These are phyloP conservation scores for Ceriops zippeliana DNA, from an alignment of 345 rosid species.

Conservation along the genomic window DNA sequence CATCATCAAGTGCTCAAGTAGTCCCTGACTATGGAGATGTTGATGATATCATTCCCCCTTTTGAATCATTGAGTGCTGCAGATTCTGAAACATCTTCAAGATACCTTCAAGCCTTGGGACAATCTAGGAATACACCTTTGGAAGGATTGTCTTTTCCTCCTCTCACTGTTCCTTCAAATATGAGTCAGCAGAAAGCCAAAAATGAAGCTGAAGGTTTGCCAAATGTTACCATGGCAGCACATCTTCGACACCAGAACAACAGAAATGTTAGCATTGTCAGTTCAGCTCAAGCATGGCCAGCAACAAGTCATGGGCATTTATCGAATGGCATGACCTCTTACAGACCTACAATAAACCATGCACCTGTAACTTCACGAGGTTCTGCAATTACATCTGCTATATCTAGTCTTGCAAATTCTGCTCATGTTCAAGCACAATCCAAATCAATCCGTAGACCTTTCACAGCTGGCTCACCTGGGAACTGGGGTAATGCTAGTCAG, in stretches of 20 bases:
- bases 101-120: slow-evolving; percentile 83
- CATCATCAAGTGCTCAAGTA: slow-evolving; percentile 38
- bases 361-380: slow-evolving; percentile 21
- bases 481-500: slow-evolving; percentile 33
- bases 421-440: slow-evolving; percentile 30
- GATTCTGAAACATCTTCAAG: slow-evolving; percentile 59
- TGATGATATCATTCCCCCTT: slow-evolving; percentile 58
- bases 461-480: slow-evolving; percentile 33
- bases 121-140: slow-evolving; percentile 50
- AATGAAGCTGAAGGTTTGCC: slow-evolving; percentile 41
- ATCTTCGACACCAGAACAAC: slow-evolving; percentile 48
- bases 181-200: slow-evolving; percentile 45
- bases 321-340: slow-evolving; percentile 32
- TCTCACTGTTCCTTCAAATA: slow-evolving; percentile 40
- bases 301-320: slow-evolving; percentile 34
- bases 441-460: slow-evolving; percentile 22
- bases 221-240: slow-evolving; percentile 66
- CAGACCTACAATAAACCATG: slow-evolving; percentile 22
- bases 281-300: slow-evolving; percentile 63
- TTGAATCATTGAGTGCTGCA: slow-evolving; percentile 44
- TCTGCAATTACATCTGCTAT: slow-evolving; percentile 26
- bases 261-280: slow-evolving; percentile 27
- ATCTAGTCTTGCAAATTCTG: slow-evolving; percentile 41
- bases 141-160: slow-evolving; percentile 91
- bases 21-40: slow-evolving; percentile 41